phyloP scores from a whole-genome alignment of 352 stramenopile genomes.

The Peronospora destructor region DNA sequence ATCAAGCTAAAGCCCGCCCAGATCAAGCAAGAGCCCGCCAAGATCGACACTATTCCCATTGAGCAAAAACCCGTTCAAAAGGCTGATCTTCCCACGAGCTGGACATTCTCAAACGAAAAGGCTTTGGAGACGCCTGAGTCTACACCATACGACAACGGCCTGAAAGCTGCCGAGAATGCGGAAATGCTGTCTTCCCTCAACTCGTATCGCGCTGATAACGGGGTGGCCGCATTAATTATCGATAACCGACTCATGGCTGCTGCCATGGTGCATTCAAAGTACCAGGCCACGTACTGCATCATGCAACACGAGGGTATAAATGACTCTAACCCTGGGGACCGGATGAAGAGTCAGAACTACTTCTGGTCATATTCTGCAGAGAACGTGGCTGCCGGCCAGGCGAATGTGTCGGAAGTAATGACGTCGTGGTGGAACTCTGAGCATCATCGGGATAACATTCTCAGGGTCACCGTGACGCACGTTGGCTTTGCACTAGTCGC shows the following conservation, averaged over 20 bases:
- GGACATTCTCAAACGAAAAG: too few relatives aligned
- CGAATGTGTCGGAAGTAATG: conserved; percentile 36
- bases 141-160: conserved; percentile 14
- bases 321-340: conserved; percentile 32
- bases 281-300: conserved; percentile 34
- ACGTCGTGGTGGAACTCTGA: conserved; percentile 48
- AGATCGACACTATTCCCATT: too few relatives aligned
- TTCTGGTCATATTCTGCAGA: conserved; percentile 35
- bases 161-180: conserved; percentile 26
- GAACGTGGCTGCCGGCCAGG: conserved; percentile 49
- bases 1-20: too few relatives aligned
- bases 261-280: conserved; percentile 36
- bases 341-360: conserved; percentile 34
- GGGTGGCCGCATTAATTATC: conserved; percentile 31
- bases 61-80: too few relatives aligned
- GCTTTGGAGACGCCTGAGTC: too few relatives aligned
- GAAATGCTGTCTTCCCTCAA: conserved; percentile 51
- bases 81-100: too few relatives aligned
- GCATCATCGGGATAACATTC: conserved; percentile 43
- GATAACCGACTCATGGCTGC: conserved; percentile 32
- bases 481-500: conserved; percentile 27
- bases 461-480: conserved; percentile 35
- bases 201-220: conserved; percentile 36
- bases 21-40: too few relatives aligned
- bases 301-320: conserved; percentile 43